phyloP scores from a whole-genome alignment of 202 grass and related monocot species.

The Sporobolus alterniflorus region DNA sequence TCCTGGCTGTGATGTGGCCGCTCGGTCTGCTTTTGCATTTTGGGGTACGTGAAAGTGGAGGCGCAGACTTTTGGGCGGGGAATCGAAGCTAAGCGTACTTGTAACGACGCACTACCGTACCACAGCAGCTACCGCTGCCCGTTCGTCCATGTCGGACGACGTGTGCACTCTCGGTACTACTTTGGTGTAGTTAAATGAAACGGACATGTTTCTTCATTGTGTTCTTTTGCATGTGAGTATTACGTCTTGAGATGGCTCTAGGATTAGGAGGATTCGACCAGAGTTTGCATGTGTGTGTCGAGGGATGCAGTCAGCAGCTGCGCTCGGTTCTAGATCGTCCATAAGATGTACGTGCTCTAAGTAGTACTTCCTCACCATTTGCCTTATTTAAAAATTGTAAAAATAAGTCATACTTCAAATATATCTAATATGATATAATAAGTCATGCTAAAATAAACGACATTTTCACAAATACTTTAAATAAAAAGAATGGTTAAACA shows the following conservation, averaged over 20 bases:
- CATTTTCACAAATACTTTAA: no score
- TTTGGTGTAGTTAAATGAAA: background rate
- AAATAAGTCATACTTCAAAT: no score
- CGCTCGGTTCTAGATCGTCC: no score
- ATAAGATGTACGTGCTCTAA: no score
- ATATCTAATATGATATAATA: no score
- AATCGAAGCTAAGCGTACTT: constrained; percentile 28
- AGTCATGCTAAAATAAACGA: no score
- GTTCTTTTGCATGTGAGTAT: background rate
- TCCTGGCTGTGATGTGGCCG: background rate
- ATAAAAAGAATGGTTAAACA: no score
- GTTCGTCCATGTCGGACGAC: background rate
- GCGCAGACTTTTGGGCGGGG: constrained; percentile 25
- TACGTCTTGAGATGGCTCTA: background rate
- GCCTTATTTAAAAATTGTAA: no score
- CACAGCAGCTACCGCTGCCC: background rate
- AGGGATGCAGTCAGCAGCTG: no score
- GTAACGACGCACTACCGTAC: constrained; percentile 9
- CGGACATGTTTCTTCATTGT: background rate
- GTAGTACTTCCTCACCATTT: no score
- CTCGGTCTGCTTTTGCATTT: background rate
- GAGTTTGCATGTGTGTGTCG: no score
- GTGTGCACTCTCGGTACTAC: background rate
- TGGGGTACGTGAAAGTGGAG: constrained; percentile 27
- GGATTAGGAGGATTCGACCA: no score